phyloP scores from a whole-genome alignment of 139 green algal genomes.

The Chlamydomonas eustigma region DNA sequence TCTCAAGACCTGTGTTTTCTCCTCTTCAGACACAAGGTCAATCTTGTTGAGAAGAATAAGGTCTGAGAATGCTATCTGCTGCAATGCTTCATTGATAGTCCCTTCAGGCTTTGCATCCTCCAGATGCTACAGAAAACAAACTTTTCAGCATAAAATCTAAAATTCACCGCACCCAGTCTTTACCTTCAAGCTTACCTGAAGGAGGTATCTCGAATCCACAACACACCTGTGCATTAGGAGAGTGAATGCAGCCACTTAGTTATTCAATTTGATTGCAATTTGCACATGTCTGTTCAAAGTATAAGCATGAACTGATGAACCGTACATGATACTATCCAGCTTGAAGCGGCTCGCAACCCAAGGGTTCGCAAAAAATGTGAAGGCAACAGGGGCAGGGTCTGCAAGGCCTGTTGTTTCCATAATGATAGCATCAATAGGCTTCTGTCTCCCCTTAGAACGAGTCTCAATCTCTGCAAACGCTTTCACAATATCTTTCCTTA shows the following conservation, averaged over 20 bases:
- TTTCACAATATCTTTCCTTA: conserved; percentile 79
- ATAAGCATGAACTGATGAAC: too few relatives aligned
- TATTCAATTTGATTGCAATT: too few relatives aligned
- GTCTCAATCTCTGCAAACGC: conserved; percentile 67
- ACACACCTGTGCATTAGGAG: conserved; percentile 47
- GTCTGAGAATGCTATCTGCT: conserved; percentile 87
- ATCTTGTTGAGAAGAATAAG: conserved; percentile 88
- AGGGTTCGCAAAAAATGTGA: conserved; percentile 86
- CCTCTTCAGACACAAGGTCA: conserved; percentile 53
- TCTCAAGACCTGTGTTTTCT: conserved; percentile 40
- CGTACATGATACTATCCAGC: conserved; percentile 75
- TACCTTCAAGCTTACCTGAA: not conserved
- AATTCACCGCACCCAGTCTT: not conserved
- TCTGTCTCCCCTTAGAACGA: conserved; percentile 26
- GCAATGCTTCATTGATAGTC: conserved; percentile 58
- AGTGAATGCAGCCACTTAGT: not conserved
- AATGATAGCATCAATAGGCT: conserved; percentile 51
- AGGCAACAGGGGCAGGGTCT: conserved; percentile 76
- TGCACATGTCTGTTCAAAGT: too few relatives aligned
- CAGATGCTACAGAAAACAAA: conserved; percentile 57
- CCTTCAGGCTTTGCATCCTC: conserved; percentile 31
- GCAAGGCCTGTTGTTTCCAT: conserved; percentile 84
- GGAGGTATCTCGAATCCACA: conserved; percentile 47
- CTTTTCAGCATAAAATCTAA: too few relatives aligned
- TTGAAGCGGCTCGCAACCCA: conserved; percentile 71